These are phyloP conservation scores for Emergomyces africanus DNA, from an alignment of 2,329 filamentous ascomycete genomes.

Conservation along the genomic window DNA sequence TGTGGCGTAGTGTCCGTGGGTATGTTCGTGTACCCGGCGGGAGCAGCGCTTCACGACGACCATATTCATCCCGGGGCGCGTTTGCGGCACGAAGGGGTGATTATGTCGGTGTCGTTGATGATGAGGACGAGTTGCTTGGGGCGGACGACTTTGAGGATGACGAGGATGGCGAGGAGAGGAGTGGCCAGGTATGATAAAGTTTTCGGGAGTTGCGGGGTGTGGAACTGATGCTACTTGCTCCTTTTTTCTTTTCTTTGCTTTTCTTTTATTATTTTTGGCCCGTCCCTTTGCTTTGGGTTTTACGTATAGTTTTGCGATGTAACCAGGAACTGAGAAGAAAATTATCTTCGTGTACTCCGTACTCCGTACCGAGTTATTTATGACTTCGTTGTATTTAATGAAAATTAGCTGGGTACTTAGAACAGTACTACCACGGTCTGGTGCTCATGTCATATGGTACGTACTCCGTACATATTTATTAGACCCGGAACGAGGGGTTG, in stretches of 20 bases:
- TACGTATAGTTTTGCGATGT: not conserved
- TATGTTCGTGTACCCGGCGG: slow-evolving; percentile 30
- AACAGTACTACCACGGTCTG: no score
- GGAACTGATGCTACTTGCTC: not conserved
- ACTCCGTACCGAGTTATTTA: no score
- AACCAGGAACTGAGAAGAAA: not conserved
- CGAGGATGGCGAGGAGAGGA: slow-evolving; percentile 51
- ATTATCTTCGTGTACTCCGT: no score
- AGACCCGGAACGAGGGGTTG: no score
- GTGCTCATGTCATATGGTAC: no score
- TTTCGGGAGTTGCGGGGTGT: not conserved
- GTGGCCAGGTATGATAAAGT: not conserved
- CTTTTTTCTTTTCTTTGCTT: no score
- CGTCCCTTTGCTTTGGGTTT: not conserved
- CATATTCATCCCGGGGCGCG: slow-evolving; percentile 77
- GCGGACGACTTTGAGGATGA: slow-evolving; percentile 83
- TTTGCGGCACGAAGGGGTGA: slow-evolving; percentile 81
- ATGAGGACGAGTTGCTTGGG: slow-evolving; percentile 86
- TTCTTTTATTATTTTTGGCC: no score
- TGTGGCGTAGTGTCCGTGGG: slow-evolving; percentile 55
- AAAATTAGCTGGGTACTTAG: no score
- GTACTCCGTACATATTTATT: no score
- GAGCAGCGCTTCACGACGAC: slow-evolving; percentile 39
- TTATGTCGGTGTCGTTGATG: slow-evolving; percentile 78
- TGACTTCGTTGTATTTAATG: no score